Conservation (phyloP, 2,329 filamentous ascomycete species). For the Mariannaea elegans region DNA sequence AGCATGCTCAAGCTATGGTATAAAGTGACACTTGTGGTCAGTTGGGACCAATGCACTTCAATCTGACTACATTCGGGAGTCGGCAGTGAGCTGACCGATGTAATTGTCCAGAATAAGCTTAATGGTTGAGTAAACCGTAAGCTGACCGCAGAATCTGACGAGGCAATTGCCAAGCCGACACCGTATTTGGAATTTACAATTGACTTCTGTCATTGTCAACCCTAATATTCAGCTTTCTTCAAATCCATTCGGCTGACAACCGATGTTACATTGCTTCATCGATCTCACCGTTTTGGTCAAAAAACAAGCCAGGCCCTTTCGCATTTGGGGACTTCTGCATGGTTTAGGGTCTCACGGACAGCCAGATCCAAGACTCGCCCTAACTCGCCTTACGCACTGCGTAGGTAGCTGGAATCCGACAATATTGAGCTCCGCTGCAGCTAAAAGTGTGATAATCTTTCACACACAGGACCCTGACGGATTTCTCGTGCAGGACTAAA, state of each 20-base stretch:
- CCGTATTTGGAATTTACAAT: neutral
- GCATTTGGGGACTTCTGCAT: too few relatives aligned
- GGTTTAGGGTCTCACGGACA: too few relatives aligned
- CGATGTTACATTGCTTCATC: neutral
- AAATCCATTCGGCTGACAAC: neutral
- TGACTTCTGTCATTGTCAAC: neutral
- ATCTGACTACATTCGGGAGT: too few relatives aligned
- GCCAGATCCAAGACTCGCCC: too few relatives aligned
- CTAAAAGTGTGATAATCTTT: neutral
- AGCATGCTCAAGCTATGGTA: too few relatives aligned
- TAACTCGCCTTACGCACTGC: too few relatives aligned
- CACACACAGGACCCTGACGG: neutral
- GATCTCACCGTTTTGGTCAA: neutral
- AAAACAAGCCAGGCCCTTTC: neutral
- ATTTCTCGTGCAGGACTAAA: neutral
- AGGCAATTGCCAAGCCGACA: too few relatives aligned
- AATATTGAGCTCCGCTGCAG: neutral
- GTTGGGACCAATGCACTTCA: too few relatives aligned
- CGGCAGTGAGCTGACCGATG: too few relatives aligned
- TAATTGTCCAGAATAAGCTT: too few relatives aligned
- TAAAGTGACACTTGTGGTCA: too few relatives aligned
- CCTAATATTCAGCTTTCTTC: neutral
- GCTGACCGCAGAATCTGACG: neutral
- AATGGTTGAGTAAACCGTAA: neutral
- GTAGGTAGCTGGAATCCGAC: neutral